These are phyloP conservation scores for Syncephalastrum contaminatum DNA, from an alignment of 371 early-diverging fungal species.

Conservation along the genomic window DNA sequence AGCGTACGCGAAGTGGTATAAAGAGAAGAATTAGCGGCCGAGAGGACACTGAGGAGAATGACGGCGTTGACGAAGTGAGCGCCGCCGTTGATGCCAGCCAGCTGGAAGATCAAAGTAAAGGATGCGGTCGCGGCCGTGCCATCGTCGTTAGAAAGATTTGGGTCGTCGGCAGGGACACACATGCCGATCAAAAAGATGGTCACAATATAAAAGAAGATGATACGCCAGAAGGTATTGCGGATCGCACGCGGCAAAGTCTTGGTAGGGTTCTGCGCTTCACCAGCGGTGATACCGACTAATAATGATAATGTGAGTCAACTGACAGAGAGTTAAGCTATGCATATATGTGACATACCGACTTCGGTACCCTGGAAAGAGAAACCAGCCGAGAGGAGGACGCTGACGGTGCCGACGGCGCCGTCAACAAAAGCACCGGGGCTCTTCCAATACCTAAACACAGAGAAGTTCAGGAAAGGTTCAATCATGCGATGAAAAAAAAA, in stretches of 20 bases:
- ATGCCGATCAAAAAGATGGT: slow-evolving; percentile 72
- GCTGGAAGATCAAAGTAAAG: slow-evolving; percentile 64
- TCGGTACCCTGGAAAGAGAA: slow-evolving; percentile 87
- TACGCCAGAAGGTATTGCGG: slow-evolving; percentile 73
- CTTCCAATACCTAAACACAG: slow-evolving; percentile 59
- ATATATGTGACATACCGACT: slow-evolving; percentile 33
- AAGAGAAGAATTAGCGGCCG: slow-evolving; percentile 71
- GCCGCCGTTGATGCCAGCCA: slow-evolving; percentile 63
- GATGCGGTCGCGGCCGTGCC: slow-evolving; percentile 58
- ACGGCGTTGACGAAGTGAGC: slow-evolving; percentile 73
- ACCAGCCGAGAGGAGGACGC: slow-evolving; percentile 72
- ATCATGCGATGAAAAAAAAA: neutral
- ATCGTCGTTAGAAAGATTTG: slow-evolving; percentile 43
- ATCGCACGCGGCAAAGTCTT: slow-evolving; percentile 72
- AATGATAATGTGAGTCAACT: slow-evolving; percentile 1
- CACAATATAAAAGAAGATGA: slow-evolving; percentile 65
- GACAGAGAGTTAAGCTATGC: neutral
- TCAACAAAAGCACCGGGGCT: slow-evolving; percentile 76
- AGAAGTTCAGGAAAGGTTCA: neutral
- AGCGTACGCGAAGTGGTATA: slow-evolving; percentile 70
- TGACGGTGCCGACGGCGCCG: slow-evolving; percentile 67
- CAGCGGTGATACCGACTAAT: slow-evolving; percentile 74
- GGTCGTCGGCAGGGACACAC: slow-evolving; percentile 58
- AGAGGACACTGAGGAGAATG: slow-evolving; percentile 61
- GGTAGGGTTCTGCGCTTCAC: slow-evolving; percentile 71